These are phyloP conservation scores for Uncinocarpus reesii DNA, from an alignment of 2,329 filamentous ascomycete genomes.

Conservation along the genomic window DNA sequence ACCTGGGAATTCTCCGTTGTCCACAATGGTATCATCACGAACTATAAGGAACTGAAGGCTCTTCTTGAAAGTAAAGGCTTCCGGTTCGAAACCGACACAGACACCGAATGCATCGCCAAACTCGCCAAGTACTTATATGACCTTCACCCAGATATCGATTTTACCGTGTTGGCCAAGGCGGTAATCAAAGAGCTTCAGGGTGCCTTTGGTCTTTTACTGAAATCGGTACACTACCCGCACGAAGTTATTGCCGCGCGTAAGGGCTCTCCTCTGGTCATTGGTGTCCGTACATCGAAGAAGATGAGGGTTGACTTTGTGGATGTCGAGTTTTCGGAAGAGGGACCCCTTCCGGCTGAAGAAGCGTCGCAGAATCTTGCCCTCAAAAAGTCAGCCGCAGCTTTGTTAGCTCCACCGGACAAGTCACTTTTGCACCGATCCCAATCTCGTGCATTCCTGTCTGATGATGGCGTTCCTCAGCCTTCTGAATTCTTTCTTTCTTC, in stretches of 20 bases:
- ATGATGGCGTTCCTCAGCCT: conserved; percentile 94
- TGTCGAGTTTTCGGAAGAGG: conserved; percentile 89
- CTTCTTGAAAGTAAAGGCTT: conserved; percentile 90
- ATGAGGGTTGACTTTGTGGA: conserved; percentile 99
- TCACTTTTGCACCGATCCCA: conserved; percentile 96
- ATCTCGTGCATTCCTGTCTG: conserved; percentile 96
- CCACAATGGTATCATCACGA: conserved; percentile 99
- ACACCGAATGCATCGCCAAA: conserved; percentile 98
- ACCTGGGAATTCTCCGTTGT: conserved; percentile 95
- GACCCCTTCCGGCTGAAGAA: conserved; percentile 78
- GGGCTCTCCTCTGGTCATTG: conserved; percentile 93
- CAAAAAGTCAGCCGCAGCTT: conserved; percentile 69
- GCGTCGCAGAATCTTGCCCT: conserved; percentile 93
- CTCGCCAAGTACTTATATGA: conserved; percentile 97
- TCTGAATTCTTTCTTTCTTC: conserved; percentile 99
- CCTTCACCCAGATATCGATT: conserved; percentile 84
- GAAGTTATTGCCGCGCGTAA: conserved; percentile 97
- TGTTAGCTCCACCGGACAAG: conserved; percentile 89
- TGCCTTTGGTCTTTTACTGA: conserved; percentile 92
- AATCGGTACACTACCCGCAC: conserved; percentile 96
- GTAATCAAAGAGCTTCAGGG: conserved; percentile 98
- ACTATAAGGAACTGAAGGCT: conserved; percentile 98
- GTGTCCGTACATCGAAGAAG: conserved; percentile 92
- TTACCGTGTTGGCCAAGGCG: conserved; percentile 92
- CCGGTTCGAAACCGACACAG: conserved; percentile 97